Evolutionary conservation across 1,284 basidiomycete species (phyloP).

Genomic region (Pseudomicrostroma phylloplanum): DNA sequence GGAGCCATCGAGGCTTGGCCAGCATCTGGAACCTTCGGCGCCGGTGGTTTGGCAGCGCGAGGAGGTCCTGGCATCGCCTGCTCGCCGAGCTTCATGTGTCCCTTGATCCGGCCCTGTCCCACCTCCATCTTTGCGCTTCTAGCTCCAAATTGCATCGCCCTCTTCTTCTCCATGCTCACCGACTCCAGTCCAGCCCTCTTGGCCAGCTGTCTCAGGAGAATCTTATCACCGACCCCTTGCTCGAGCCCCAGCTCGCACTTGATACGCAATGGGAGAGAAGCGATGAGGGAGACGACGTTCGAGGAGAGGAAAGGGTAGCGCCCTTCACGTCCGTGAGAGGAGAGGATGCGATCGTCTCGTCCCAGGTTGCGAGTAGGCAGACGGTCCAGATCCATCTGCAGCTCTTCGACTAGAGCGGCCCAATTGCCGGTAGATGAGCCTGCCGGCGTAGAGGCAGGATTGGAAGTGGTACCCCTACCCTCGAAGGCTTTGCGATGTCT

Average conservation of each 20-base stretch:
- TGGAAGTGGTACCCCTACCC: background rate
- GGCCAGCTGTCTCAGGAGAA: constrained; percentile 60
- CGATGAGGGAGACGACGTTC: constrained; percentile 53
- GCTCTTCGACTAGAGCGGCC: constrained; percentile 52
- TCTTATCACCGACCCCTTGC: constrained; percentile 70
- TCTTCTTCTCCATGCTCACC: constrained; percentile 66
- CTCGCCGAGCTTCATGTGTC: constrained; percentile 18
- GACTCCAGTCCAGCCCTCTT: constrained; percentile 43
- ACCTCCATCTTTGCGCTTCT: constrained; percentile 80
- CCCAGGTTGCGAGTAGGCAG: constrained; percentile 85
- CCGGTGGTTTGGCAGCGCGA: background rate
- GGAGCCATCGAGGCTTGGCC: background rate
- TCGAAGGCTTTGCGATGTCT: constrained; percentile 73
- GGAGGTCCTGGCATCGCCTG: background rate
- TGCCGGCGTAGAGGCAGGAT: background rate
- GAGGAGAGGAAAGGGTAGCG: constrained; percentile 43
- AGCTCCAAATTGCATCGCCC: constrained; percentile 93
- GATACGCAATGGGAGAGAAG: constrained; percentile 65
- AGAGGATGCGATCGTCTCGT: constrained; percentile 84
- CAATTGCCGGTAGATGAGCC: background rate
- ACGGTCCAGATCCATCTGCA: constrained; percentile 85
- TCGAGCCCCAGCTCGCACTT: constrained; percentile 62
- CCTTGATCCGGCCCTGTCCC: constrained; percentile 50
- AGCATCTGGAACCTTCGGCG: background rate
- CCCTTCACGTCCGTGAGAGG: constrained; percentile 79